Percentiles rank a stretch among this genome's conserved stretches.
These are phyloP conservation scores for Neurospora sp. DNA, from an alignment of 495 filamentous ascomycete species.

Conservation along the genomic window DNA sequence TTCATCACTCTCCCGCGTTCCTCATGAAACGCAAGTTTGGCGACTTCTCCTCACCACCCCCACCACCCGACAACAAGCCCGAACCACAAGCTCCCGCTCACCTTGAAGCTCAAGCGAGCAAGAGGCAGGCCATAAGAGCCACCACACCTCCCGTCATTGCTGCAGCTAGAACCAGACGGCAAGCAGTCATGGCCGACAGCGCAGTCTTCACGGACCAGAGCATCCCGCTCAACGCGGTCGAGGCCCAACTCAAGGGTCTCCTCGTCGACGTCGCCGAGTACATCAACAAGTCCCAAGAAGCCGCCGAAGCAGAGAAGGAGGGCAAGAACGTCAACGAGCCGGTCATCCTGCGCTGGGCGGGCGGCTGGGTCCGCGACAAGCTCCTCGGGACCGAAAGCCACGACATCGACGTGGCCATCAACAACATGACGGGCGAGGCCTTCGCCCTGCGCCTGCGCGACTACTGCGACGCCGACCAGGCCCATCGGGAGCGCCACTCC, in stretches of 20 bases:
- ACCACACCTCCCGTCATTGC: not conserved
- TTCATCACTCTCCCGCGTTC: not conserved
- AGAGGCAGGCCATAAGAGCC: not conserved
- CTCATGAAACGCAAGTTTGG: constrained; percentile 17
- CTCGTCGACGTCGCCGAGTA: constrained; percentile 65
- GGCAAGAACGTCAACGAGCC: constrained; percentile 26
- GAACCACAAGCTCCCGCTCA: not conserved
- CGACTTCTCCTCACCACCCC: constrained; percentile 1
- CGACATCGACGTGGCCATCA: constrained; percentile 94
- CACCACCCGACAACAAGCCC: not conserved
- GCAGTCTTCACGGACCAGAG: not conserved
- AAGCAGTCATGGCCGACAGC: not conserved
- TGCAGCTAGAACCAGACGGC: not conserved
- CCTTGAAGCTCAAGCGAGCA: not conserved
- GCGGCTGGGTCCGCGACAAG: constrained; percentile 99
- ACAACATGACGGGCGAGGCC: constrained; percentile 82
- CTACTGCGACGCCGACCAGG: constrained; percentile 38
- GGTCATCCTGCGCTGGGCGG: constrained; percentile 75
- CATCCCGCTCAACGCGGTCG: constrained; percentile 48
- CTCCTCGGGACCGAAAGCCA: constrained; percentile 69
- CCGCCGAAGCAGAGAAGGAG: not conserved
- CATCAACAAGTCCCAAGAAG: constrained; percentile 38
- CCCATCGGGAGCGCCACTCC: constrained; percentile 29
- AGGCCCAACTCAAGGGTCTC: constrained; percentile 57
- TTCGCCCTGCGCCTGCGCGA: constrained; percentile 57